Evolutionary conservation across 1,284 basidiomycete genomes (phyloP).

Genomic region (Pseudozyma sp.): DNA sequence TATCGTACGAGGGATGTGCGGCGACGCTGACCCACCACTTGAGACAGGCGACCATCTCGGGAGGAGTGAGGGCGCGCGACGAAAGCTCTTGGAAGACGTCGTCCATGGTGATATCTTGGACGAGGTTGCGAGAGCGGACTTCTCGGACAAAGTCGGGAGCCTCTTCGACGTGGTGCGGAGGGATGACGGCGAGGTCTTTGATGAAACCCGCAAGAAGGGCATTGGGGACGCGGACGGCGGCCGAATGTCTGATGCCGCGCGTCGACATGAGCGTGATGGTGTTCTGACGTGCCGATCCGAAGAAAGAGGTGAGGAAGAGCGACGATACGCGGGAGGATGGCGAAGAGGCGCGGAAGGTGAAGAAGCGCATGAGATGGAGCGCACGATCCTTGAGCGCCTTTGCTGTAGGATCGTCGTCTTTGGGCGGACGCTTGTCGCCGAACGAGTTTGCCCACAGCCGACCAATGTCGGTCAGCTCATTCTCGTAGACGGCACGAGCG

Average conservation of each 20-base stretch:
- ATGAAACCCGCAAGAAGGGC: constrained; percentile 81
- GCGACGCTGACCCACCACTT: constrained; percentile 87
- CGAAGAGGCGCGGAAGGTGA: constrained; percentile 75
- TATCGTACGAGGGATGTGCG: constrained; percentile 67
- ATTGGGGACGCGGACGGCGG: constrained; percentile 83
- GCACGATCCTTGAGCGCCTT: constrained; percentile 71
- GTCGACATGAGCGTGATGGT: constrained; percentile 83
- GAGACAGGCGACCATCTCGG: constrained; percentile 84
- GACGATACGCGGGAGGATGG: constrained; percentile 85
- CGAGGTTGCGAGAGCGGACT: constrained; percentile 77
- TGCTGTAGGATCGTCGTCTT: constrained; percentile 69
- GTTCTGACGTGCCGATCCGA: constrained; percentile 73
- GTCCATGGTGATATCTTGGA: constrained; percentile 84
- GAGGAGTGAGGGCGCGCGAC: constrained; percentile 77
- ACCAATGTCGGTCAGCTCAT: constrained; percentile 76
- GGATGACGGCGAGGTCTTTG: constrained; percentile 81
- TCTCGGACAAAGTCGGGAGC: constrained; percentile 77
- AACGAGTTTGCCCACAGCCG: constrained; percentile 68
- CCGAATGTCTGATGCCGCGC: constrained; percentile 78
- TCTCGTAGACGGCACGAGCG: constrained; percentile 84
- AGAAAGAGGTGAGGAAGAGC: constrained; percentile 85
- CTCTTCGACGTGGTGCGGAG: constrained; percentile 76
- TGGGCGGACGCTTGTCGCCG: constrained; percentile 74
- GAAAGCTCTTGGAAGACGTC: constrained; percentile 88
- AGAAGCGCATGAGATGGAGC: constrained; percentile 79